Base-by-base conservation (phyloP, 2,329 filamentous ascomycete species). In the Fusarium napiforme region DNA sequence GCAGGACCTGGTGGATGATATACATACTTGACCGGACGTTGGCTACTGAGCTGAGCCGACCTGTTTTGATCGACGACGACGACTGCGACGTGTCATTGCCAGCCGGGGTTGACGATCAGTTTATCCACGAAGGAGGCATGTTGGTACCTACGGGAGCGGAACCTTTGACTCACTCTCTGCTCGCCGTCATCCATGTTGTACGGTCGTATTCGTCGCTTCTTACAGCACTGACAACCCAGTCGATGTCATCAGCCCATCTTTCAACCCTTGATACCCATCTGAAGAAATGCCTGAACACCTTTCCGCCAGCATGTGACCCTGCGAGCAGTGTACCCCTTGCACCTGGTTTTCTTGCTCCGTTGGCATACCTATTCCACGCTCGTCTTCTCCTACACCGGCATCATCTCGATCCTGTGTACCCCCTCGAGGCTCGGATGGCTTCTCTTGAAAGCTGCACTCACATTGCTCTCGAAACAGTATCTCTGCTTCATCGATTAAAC, bases 1-100 rank as follows among this genome's bases (percentile, higher is more conserved):
- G 93, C 69, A 88, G 95, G 62, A 90, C 96, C 5, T 99, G 96
- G 96, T 99, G 96, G 95, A 91, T 93, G 19, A 90, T 97, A 64
- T 98, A 98, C 82, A 90, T 94, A 49, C 91, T 95, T 84, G 96
- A 99, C 83, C 90, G 95, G 71, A 88, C 93, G 32, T 84, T 97
- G 56, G 91, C 94, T 0, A 85, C 97, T 18, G 95, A 97, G 79
- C 87, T 95, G 39, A 93, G 94, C 14, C 91, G 93, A 57, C 94
- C 96, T 1, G 89, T 93, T 63, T 83, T 95, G 73, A 97, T 98
- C 78, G 88, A 95, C 78, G 96, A 98, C 77, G 88, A 90, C 37
- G 96, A 98, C 81, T 97, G 94, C 84, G 94, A 98, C 75, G 91
- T 95, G 11, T 87, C 89, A 28, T 88, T 97, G 32, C 96, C 96